Conservation (phyloP, 208 protist genomes). For the Entamoeba histolytica region DNA sequence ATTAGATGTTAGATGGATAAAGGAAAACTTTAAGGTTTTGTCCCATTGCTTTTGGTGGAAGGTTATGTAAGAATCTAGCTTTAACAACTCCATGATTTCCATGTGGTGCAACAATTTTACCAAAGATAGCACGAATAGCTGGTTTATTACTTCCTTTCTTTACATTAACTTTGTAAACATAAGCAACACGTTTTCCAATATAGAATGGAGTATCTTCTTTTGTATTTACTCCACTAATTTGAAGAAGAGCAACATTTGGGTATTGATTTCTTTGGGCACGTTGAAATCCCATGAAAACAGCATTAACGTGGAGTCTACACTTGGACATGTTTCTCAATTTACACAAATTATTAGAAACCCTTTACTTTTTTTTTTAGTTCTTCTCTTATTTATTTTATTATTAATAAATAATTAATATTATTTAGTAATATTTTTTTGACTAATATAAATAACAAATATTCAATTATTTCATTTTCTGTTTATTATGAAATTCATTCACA, state of each 20-base stretch:
- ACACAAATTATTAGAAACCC: too few relatives aligned
- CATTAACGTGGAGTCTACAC: background rate
- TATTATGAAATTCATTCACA: background rate
- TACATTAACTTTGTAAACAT: conserved; percentile 77
- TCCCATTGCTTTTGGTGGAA: conserved; percentile 77
- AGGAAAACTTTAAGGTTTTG: conserved; percentile 78
- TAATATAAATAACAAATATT: too few relatives aligned
- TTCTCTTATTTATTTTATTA: too few relatives aligned
- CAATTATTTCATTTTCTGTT: too few relatives aligned
- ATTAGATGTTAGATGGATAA: conserved; percentile 50
- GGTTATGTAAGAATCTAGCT: conserved; percentile 77
- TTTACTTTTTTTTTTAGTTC: too few relatives aligned
- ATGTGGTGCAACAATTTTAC: conserved; percentile 75
- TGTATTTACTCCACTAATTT: conserved; percentile 60
- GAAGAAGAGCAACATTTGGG: conserved; percentile 7
- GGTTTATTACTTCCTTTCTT: conserved; percentile 32
- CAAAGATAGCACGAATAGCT: conserved; percentile 71
- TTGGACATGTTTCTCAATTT: too few relatives aligned
- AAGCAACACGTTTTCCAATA: conserved; percentile 87
- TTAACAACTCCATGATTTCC: conserved; percentile 80
- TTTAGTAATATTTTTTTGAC: too few relatives aligned
- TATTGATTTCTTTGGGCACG: background rate
- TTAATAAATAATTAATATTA: too few relatives aligned
- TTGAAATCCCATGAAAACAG: background rate
- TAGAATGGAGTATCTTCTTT: conserved; percentile 79